Conservation (phyloP, 345 rosid genomes). For the Salix caprea region DNA sequence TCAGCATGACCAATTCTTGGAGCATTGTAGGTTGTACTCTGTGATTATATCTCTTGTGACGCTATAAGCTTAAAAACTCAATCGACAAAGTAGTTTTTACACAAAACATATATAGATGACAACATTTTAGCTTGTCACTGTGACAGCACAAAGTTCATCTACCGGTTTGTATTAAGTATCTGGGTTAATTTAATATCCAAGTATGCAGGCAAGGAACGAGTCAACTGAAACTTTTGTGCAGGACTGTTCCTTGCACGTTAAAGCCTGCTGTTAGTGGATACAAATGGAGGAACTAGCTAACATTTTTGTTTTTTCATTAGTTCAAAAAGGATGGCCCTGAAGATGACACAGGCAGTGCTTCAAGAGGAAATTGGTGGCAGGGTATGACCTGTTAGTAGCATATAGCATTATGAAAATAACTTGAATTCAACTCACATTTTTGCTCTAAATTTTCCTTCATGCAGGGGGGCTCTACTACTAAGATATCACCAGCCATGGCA, state of each 20-base stretch:
- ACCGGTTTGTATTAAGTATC: not conserved
- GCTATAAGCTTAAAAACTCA: no score
- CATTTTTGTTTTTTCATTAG: constrained; percentile 25
- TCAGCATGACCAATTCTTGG: no score
- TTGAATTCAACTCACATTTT: not conserved
- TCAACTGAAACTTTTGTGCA: not conserved
- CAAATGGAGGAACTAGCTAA: constrained; percentile 2
- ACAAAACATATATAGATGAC: no score
- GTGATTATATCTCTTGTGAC: no score
- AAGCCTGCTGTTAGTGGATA: not conserved
- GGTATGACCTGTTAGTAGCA: constrained; percentile 34
- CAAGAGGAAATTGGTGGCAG: constrained; percentile 98
- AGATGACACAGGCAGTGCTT: constrained; percentile 75
- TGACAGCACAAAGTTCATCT: not conserved
- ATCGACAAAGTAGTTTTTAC: no score
- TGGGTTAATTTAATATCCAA: not conserved
- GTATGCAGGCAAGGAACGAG: not conserved
- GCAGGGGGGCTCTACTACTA: constrained; percentile 63
- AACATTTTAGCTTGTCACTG: no score
- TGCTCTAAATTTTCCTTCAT: not conserved
- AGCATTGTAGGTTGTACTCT: no score
- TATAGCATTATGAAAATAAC: not conserved
- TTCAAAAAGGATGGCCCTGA: constrained; percentile 57
- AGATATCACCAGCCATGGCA: constrained; percentile 11
- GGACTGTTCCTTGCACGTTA: not conserved